Evolutionary conservation across 768 basidiomycete genomes (phyloP), one percentile per base, ranked within the genome.

Genomic region (Lepiota venenata): DNA sequence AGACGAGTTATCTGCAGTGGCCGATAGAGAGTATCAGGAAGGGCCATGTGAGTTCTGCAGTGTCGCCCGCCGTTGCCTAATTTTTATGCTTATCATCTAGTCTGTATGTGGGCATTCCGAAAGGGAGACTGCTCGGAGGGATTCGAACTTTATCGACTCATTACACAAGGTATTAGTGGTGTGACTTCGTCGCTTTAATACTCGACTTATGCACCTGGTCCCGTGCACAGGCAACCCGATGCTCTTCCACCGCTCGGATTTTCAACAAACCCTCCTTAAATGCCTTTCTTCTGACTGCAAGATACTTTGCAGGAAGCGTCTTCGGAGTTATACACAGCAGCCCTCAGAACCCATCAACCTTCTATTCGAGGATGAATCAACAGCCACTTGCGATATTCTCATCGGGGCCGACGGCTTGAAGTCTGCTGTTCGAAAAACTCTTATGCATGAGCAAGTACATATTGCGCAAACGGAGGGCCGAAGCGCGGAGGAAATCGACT

Each of bases 161-260:
- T 56, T 20, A 56, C 49, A 42, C 50, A 56, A n/a, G 56, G 56
- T 51, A 43, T n/a, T 39, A 18, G 2, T 15, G n/a, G n/a, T n/a
- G n/a, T n/a, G n/a, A n/a, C 42, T 16, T 25, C 45, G n/a, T 47
- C 41, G 25, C 25, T 39, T 55, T 36, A 27, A 20, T 45, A 32
- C 32, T 40, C 50, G 60, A 56, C 57, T 44, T 58, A 21, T 25
- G 58, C 35, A 16, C 2, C 9, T 11, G 9, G 5, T 2, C 36
- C 51, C 41, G 52, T 41, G 25, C 29, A 37, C 61, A 83, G 82
- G 82, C 18, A 65, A 69, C 50, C 47, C 81, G 56, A 71, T 81
- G 56, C 66, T 69, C 55, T 73, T 88, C 57, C 87, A 87, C 64
- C 81, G 87, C 16, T 76, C 84, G 20, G 84, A 87, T 58, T 86